These are phyloP conservation scores for Fragilaria crotonensis DNA, from an alignment of 108 stramenopile genomes.

Conservation along the genomic window DNA sequence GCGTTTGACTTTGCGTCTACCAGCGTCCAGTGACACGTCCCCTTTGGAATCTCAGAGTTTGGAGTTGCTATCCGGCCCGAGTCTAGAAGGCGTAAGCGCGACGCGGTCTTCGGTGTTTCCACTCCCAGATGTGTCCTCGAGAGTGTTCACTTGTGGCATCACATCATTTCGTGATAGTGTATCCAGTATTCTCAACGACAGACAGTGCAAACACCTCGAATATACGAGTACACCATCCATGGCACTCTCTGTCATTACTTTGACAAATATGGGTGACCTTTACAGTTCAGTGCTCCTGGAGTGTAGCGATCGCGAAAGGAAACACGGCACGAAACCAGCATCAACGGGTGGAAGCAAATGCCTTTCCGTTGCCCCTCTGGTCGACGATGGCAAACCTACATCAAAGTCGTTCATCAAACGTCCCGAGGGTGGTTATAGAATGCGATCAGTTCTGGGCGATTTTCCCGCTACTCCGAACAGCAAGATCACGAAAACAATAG, in stretches of 20 bases:
- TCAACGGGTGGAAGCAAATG: too few relatives aligned
- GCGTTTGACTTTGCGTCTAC: constrained; percentile 36
- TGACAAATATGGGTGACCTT: constrained; percentile 63
- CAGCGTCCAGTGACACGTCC: constrained; percentile 42
- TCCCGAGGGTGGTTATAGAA: too few relatives aligned
- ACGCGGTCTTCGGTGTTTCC: constrained; percentile 42
- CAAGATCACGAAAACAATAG: too few relatives aligned
- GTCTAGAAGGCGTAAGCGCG: constrained; percentile 30
- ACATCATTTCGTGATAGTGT: constrained; percentile 21
- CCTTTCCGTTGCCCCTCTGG: too few relatives aligned
- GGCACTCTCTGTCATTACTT: constrained; percentile 37
- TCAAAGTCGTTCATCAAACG: too few relatives aligned
- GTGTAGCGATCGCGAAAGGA: constrained; percentile 10
- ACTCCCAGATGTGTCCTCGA: constrained; percentile 38
- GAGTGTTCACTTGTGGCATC: constrained; percentile 49
- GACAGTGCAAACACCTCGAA: background rate
- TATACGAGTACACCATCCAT: constrained; percentile 14
- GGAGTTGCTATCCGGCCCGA: constrained; percentile 37
- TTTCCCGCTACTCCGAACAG: too few relatives aligned
- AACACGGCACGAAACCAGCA: too few relatives aligned
- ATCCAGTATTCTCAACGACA: background rate
- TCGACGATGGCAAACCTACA: too few relatives aligned
- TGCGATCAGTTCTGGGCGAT: too few relatives aligned
- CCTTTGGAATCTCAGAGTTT: constrained; percentile 48
- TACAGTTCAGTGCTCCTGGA: constrained; percentile 49